Evolutionary conservation across 768 basidiomycete species (phyloP), one percentile per base, ranked within the genome.

Genomic region (Fistulinella prunicolor): DNA sequence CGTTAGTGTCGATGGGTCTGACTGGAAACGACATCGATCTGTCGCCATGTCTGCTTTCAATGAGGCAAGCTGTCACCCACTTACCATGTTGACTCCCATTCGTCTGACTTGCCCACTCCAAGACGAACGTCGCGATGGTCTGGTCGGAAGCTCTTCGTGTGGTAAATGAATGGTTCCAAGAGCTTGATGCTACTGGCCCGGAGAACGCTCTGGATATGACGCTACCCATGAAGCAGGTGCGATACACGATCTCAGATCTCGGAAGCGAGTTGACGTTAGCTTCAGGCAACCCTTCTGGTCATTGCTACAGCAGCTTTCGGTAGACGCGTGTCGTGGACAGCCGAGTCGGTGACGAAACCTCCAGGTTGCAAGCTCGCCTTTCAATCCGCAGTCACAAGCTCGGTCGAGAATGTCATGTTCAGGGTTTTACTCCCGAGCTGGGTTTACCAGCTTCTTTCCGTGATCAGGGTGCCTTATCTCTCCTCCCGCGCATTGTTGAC

Each of bases 21-120:
- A 73, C n/a, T 80, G 78, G 77, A 73, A 73, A 42, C 65, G 74
- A 3, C 77, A 78, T 51, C 67, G 75, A 34, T 60, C 57, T 9
- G 64, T 76, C 1, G 65, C 75, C 19, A 77, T 73, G 44, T 70
- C 74, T 9, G 78, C 78, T 1, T 80, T 80, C 59, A 77, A 70
- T 37, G 78, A 79, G 62, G 78, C 65, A 46, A 40, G 59, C 38
- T 24, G n/a, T 21, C n/a, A 14, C 8, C 14, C 13, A 21, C 16
- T 16, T 36, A 36, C n/a, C n/a, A n/a, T n/a, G n/a, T n/a, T n/a
- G n/a, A n/a, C 10, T 10, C 13, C 13, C 4, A 14, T 40, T 19
- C 21, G 8, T n/a, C 1, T 24, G 0, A 20, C 8, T 21, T 19
- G 28, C 36, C 40, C 46, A 20, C 53, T 23, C 13, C 22, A 2